Percentiles rank a stretch among this genome's conserved stretches.
These are phyloP conservation scores for Madurella fahalii DNA, from an alignment of 2,329 filamentous ascomycete genomes.

Conservation along the genomic window DNA sequence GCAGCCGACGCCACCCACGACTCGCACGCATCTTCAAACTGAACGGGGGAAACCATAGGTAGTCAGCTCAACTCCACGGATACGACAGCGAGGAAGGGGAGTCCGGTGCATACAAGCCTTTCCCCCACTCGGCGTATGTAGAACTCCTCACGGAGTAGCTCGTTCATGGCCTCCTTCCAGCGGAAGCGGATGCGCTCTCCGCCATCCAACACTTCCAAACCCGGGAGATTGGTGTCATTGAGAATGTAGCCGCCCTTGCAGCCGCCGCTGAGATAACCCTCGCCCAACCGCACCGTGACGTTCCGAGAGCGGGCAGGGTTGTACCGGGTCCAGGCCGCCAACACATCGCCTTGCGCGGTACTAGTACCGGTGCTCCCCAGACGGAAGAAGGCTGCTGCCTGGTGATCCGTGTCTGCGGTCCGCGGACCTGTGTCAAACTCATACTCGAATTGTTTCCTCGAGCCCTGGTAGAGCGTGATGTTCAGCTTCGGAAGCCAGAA, in stretches of 20 bases:
- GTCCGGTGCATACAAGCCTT: not conserved
- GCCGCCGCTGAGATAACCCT: not conserved
- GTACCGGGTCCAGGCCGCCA: not conserved
- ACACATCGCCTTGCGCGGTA: not conserved
- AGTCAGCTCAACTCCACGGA: not conserved
- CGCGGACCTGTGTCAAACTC: not conserved
- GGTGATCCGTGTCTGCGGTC: not conserved
- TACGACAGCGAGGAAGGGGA: not conserved
- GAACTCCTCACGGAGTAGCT: constrained; percentile 8
- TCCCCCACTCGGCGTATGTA: constrained; percentile 3
- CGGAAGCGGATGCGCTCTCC: not conserved
- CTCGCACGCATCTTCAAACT: not conserved
- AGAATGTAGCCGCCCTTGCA: constrained; percentile 2
- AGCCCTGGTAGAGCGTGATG: constrained; percentile 7
- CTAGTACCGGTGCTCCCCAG: not conserved
- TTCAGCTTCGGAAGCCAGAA: constrained; percentile 9
- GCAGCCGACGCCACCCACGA: not conserved
- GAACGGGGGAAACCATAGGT: no score
- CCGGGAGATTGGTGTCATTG: constrained; percentile 5
- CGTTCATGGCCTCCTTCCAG: constrained; percentile 4
- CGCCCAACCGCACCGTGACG: constrained; percentile 5
- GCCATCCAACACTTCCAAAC: not conserved
- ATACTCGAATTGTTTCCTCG: not conserved
- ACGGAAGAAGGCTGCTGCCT: not conserved
- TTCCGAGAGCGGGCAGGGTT: not conserved